Conservation (phyloP, 306 rosid genomes). For the Vachellia collinsii region DNA sequence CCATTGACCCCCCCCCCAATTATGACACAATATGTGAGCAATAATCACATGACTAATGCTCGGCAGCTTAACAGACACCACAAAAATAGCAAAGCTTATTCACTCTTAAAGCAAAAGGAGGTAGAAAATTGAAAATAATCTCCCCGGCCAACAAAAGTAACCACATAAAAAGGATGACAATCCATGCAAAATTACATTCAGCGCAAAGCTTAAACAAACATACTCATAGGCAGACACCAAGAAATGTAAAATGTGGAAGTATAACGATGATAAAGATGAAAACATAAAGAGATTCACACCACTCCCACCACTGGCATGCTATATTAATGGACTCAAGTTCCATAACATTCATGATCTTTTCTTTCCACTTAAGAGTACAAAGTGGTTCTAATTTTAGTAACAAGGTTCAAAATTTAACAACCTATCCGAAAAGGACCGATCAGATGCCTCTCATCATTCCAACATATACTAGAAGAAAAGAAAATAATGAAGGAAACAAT, state of each 20-base stretch:
- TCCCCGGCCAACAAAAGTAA: too few species aligned
- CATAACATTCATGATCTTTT: neutral
- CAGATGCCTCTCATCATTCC: neutral
- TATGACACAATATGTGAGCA: too few species aligned
- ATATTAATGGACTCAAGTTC: neutral
- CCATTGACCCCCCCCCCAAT: too few species aligned
- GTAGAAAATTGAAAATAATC: too few species aligned
- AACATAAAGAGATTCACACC: neutral
- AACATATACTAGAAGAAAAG: conserved; percentile 4
- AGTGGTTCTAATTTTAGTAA: neutral
- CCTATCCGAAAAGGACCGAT: neutral
- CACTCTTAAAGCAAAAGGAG: too few species aligned
- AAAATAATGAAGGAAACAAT: conserved; percentile 22
- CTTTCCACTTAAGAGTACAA: neutral
- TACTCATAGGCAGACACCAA: neutral
- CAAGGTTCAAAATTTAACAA: neutral
- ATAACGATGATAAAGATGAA: neutral
- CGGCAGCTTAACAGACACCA: too few species aligned
- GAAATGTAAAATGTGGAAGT: neutral
- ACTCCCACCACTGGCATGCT: neutral
- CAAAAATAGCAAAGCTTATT: too few species aligned
- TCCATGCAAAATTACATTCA: neutral
- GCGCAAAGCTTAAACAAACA: neutral
- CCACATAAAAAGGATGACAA: neutral
- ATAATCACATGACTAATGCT: too few species aligned